Conservation (phyloP, 495 filamentous ascomycete species). For the Trichoderma virens region DNA sequence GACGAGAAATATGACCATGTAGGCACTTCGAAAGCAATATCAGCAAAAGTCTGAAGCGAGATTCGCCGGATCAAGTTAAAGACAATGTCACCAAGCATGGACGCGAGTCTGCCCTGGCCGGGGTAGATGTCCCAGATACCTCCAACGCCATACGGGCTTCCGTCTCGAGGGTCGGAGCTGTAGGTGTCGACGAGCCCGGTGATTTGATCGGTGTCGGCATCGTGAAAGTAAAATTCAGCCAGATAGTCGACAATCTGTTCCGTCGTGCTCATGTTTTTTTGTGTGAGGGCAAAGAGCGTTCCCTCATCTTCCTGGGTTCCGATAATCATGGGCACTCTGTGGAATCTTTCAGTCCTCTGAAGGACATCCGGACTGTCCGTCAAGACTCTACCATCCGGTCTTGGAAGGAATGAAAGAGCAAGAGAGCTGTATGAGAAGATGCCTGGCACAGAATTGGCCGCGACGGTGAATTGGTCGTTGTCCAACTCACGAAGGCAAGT, state of each 20-base stretch:
- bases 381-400: conserved; percentile 52
- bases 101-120: conserved; percentile 50
- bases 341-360: conserved; percentile 41
- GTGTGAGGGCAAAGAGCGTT: conserved; percentile 53
- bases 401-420: conserved; percentile 56
- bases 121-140: conserved; percentile 51
- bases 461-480: conserved; percentile 46
- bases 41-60: conserved; percentile 38
- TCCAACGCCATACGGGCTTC: conserved; percentile 59
- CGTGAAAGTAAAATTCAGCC: conserved; percentile 45
- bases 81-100: conserved; percentile 51
- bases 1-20: conserved; percentile 51
- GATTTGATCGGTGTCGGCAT: conserved; percentile 36
- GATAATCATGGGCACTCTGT: conserved; percentile 50
- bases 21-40: conserved; percentile 36
- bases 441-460: conserved; percentile 58
- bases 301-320: conserved; percentile 55
- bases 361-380: conserved; percentile 50
- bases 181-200: conserved; percentile 50
- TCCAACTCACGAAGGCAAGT: conserved; percentile 42
- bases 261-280: conserved; percentile 53
- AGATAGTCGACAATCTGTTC: conserved; percentile 53
- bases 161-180: conserved; percentile 36
- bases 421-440: conserved; percentile 56
- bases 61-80: conserved; percentile 56